Evolutionary conservation across 2,329 filamentous ascomycete genomes (phyloP), one percentile per base, ranked within the genome.

Genomic region (Claviceps arundinis): DNA sequence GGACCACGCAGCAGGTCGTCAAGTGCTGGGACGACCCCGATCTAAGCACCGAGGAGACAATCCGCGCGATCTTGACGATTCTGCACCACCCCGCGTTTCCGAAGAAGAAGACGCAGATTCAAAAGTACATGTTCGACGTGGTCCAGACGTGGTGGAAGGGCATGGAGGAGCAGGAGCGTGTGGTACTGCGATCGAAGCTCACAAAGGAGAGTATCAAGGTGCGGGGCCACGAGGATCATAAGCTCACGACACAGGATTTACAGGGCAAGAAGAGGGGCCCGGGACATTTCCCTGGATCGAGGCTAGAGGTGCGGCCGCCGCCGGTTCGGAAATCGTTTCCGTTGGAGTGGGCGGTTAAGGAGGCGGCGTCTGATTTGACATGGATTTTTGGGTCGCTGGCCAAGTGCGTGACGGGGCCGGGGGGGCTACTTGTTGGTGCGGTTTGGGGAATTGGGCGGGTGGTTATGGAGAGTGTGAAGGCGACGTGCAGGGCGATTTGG

Each of bases 81-180:
- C 89, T 95, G 70, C 90, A 96, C 64, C 89, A 96, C 63, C 90
- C 90, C 0, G 85, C 84, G 2, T 73, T 87, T 41, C 81, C 89
- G 9, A 78, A 91, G 58, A 78, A 83, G 54, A 75, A 75, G 55
- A 75, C 84, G 52, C 83, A 91, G 62, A 80, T 89, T 34, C 90
- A 95, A 58, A 76, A 78, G 49, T 82, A 81, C 51, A 95, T 95
- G 89, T 95, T 86, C 67, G 75, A 81, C 37, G 83, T 83, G 0
- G 87, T 95, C 1, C 76, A 85, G 56, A 74, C 77, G 51, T 95
- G 89, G 89, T 82, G 80, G 1, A 75, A 85, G 44, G 76, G 80
- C 47, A 57, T 61, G 30, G 56, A 57, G 0, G 44, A 51, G 0
- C 48, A 59, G 1, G 62, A 64, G 50, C 57, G 58, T 38, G 42